Base-by-base conservation (phyloP, 345 rosid genomes). In the Hibiscus trionum region DNA sequence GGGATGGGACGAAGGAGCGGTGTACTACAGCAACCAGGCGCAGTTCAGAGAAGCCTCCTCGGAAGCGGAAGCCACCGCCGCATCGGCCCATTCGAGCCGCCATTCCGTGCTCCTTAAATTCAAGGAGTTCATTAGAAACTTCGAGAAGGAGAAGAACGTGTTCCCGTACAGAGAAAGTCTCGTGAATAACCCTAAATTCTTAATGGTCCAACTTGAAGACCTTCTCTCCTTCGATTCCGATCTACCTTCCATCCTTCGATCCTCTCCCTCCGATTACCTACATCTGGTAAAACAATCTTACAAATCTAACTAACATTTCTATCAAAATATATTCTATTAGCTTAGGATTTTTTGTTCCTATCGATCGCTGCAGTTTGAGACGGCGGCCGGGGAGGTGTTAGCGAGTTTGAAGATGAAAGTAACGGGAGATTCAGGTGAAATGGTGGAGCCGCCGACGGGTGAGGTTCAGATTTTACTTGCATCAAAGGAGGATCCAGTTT, bases 21-120 rank as follows among this genome's bases (percentile, higher is more conserved):
- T 95, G 16, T 87, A 87, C 86, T 95, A 83, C 90, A 95, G 97
- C 81, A 93, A 90, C 78, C 96, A 90, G 84, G 93, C 96, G 17
- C 96, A 89, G 76, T 93, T 90, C 73, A 96, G 92, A 17, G 91
- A 90, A 47, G 71, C 82, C 26, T 93, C 81, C 50, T 77, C 82
- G 31, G 83, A 76, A 49, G 82, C 73, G n/a, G 82, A 83, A 49
- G 84, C 63, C 29, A 76, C 84, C 29, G 52, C 70, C 1, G 52
- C 55, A 59, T 24, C 73, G 6, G 0, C 37, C 37, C 31, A 27
- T 7, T 11, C 70, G 19, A 73, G 96, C 42, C 93, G 91, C 55
- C 97, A 90, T 79, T 84, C 96, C 14, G 78, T 90, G 67, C 86
- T 86, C 76, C 87, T 82, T 42, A 89, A 90, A 71, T 87, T 95